Base-by-base conservation (phyloP, 306 rosid species). In the Vigna angularis region DNA sequence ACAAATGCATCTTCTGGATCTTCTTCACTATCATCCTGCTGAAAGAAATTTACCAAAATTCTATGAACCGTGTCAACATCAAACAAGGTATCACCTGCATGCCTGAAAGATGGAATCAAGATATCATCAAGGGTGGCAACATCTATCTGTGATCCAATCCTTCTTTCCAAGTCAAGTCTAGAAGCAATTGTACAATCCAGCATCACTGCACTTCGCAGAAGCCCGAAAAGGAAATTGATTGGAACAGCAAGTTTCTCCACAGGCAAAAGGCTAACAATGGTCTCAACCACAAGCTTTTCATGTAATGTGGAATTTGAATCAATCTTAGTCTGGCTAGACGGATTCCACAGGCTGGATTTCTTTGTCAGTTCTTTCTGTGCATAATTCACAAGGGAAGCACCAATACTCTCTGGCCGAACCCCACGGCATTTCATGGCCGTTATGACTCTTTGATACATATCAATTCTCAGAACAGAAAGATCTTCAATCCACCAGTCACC, bases 401-500 rank as follows among this genome's bases (percentile, higher is more conserved):
- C 99, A 0, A 96, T 91, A 47, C 98, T 96, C 87, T 96, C 99
- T 0, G 99, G 98, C 30, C 98, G 90, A 36, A 96, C 98, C 7
- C 99, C 99, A 0, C 99, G 98, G 24, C 91, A 93, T 79, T 96
- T 96, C 93, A 93, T 96, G 20, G 99, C 99, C 24, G 91, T 82
- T 77, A 96, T 93, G 57, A 93, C 99, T 86, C 93, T 83, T 42
- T 90, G 90, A 44, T 79, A 96, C 88, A 96, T 84, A 82, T 96
- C 99, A 18, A 90, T 81, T 36, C 99, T 86, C 47, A 96, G 88
- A 81, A 84, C 90, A n/a, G 97, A 93, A 61, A 96, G 88, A 83
- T 96, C 99, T 82, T 96, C 99, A 44, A 96, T 90, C 99, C 99
- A 96, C 99, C 99, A 96, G 71, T 96, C 99, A 66, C 90, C 90